Evolutionary conservation across 1,284 basidiomycete genomes (phyloP), one percentile per base, ranked within the genome.

Genomic region (Butyriboletus pseudospeciosus): DNA sequence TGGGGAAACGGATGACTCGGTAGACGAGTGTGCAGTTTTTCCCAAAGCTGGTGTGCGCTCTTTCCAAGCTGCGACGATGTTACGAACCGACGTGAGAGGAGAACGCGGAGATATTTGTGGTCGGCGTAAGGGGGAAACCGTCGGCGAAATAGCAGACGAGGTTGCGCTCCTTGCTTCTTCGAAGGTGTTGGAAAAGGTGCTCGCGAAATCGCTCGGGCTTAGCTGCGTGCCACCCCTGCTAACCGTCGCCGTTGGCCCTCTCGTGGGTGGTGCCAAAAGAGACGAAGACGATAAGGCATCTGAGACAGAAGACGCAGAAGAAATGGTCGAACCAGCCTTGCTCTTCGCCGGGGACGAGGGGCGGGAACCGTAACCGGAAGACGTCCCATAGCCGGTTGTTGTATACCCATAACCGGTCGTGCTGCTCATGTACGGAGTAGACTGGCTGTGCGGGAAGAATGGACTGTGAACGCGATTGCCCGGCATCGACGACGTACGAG

Each of bases 61-160:
- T 67, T 86, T 90, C 90, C 90, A 93, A 5, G 86, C 78, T 0
- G 84, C 81, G 13, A 94, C 86, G 55, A 92, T 85, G 58, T 88
- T 92, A 28, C 86, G 79, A 35, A 93, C 87, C 13, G 84, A 84
- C 1, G 81, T 76, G 16, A 89, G 73, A 3, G 87, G 86, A 6
- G 84, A 87, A 7, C 83, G 79, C 7, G 86, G 83, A 3, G 83
- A 82, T 0, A 75, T 70, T 38, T 72, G 59, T 4, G 83, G 81
- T 43, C 82, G 76, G 35, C 82, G 79, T 16, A 84, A 71, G 20
- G 66, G 30, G 0, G 66, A 72, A 42, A 70, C 64, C 0, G 57
- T 58, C 1, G 65, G 64, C 0, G 65, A 60, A 28, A 71, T 56
- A 14, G 50, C 61, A 12, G 65, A 54, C 2, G 61, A 62, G 36